Percentiles rank a stretch among this genome's conserved stretches.
Conservation (phyloP, 768 basidiomycete species). For the Rhizopogon vesiculosus region DNA sequence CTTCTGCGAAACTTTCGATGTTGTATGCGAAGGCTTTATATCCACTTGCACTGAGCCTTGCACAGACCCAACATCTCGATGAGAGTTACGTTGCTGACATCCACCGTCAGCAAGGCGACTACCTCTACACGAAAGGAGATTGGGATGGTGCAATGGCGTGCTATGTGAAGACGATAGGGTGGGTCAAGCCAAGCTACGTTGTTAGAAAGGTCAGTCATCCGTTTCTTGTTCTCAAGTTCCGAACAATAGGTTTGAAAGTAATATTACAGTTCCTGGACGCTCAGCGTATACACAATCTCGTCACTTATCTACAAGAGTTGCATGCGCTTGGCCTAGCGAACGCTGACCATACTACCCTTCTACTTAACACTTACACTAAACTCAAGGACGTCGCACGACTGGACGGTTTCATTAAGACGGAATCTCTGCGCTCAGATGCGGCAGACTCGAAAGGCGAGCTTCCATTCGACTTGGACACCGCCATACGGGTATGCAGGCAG, state of each 20-base stretch:
- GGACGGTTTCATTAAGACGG: conserved; percentile 89
- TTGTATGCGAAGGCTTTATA: conserved; percentile 80
- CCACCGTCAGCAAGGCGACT: conserved; percentile 85
- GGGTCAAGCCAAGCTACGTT: conserved; percentile 90
- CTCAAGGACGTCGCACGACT: conserved; percentile 86
- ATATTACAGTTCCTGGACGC: conserved; percentile 84
- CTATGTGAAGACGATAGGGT: conserved; percentile 86
- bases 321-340: conserved; percentile 89
- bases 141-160: conserved; percentile 93
- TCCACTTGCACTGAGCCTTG: conserved; percentile 75
- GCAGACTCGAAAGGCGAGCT: conserved; percentile 52
- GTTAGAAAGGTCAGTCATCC: conserved; percentile 75
- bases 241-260: neutral
- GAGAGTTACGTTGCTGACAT: conserved; percentile 79
- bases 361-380: conserved; percentile 97
- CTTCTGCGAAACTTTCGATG: conserved; percentile 79
- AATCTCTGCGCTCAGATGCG: conserved; percentile 45
- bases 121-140: conserved; percentile 86
- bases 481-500: conserved; percentile 93
- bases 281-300: conserved; percentile 92
- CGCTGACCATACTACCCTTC: conserved; percentile 92
- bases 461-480: conserved; percentile 96
- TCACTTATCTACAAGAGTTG: conserved; percentile 92
- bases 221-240: neutral
- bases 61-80: conserved; percentile 73